Conservation (phyloP, 2,329 filamentous ascomycete species). For the Hypoxylon sp. region DNA sequence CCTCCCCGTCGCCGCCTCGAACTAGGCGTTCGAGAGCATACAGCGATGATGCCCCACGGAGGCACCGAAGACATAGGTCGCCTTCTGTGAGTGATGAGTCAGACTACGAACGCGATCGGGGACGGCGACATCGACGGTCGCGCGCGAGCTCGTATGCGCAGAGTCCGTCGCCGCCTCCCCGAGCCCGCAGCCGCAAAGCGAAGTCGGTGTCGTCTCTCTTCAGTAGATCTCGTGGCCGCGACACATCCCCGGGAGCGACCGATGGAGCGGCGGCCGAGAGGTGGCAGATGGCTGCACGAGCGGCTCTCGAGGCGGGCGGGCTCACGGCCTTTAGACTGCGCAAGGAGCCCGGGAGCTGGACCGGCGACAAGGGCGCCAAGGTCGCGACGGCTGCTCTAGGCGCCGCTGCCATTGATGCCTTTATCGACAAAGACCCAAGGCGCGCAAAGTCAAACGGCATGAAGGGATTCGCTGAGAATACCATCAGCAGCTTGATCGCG, state of each 20-base stretch:
- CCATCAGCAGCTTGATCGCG: conserved; percentile 49
- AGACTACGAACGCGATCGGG: conserved; percentile 43
- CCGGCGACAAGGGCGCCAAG: conserved; percentile 62
- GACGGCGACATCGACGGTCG: conserved; percentile 40
- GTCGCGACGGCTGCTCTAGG: conserved; percentile 63
- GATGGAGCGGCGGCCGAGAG: conserved; percentile 39
- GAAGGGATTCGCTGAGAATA: conserved; percentile 51
- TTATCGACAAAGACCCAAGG: conserved; percentile 54
- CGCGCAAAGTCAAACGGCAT: conserved; percentile 41
- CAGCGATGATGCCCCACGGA: conserved; percentile 30
- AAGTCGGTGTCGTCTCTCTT: conserved; percentile 35
- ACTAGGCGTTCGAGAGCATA: conserved; percentile 34
- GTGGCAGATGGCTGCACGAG: conserved; percentile 57
- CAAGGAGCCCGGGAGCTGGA: conserved; percentile 60
- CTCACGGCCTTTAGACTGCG: conserved; percentile 62
- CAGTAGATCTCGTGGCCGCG: conserved; percentile 8
- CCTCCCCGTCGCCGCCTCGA: conserved; percentile 44
- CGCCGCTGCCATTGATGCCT: conserved; percentile 62
- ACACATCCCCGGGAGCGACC: conserved; percentile 21
- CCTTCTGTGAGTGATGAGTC: conserved; percentile 34
- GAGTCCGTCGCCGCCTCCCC: conserved; percentile 41
- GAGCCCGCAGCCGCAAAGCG: conserved; percentile 31
- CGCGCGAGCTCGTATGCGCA: conserved; percentile 32
- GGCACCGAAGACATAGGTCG: conserved; percentile 36
- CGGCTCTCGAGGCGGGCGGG: conserved; percentile 62